These are phyloP conservation scores for Acanthochlamys bracteata DNA, from an alignment of 106 monocot genomes.

Conservation along the genomic window DNA sequence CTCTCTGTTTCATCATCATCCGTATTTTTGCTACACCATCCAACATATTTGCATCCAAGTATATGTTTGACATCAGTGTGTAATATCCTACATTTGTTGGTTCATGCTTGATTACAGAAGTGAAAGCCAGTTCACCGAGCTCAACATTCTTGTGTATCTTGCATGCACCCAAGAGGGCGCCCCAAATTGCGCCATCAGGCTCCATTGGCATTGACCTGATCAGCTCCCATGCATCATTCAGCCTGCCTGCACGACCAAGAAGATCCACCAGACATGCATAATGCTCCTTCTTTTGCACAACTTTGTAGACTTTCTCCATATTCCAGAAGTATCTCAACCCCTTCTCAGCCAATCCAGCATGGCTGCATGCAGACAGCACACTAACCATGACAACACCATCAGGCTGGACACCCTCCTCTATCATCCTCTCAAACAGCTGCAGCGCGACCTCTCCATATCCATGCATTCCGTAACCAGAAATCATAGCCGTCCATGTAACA, in stretches of 20 bases:
- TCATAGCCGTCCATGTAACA: conserved; percentile 73
- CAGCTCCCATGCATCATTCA: conserved; percentile 41
- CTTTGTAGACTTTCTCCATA: conserved; percentile 30
- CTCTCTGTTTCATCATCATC: conserved; percentile 42
- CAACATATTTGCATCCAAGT: conserved; percentile 34
- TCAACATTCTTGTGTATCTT: conserved; percentile 63
- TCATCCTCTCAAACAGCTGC: conserved; percentile 48
- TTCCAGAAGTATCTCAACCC: conserved; percentile 40
- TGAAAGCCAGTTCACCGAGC: conserved; percentile 50
- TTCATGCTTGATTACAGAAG: conserved; percentile 36
- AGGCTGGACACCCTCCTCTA: conserved; percentile 25
- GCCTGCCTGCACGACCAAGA: conserved; percentile 56
- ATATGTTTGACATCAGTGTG: conserved; percentile 62
- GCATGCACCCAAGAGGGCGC: conserved; percentile 64
- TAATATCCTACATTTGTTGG: conserved; percentile 76
- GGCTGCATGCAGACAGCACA: conserved; percentile 68
- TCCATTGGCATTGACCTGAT: conserved; percentile 43
- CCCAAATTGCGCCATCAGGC: conserved; percentile 78
- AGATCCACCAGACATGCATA: conserved; percentile 80
- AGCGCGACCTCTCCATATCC: conserved; percentile 41
- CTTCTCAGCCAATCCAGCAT: conserved; percentile 42
- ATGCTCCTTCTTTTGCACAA: conserved; percentile 39
- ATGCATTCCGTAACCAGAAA: conserved; percentile 55
- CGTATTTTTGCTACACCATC: conserved; percentile 49
- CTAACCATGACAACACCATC: conserved; percentile 62